Conservation (phyloP, 805 yeast genomes). For the Candida jianshihensis region DNA sequence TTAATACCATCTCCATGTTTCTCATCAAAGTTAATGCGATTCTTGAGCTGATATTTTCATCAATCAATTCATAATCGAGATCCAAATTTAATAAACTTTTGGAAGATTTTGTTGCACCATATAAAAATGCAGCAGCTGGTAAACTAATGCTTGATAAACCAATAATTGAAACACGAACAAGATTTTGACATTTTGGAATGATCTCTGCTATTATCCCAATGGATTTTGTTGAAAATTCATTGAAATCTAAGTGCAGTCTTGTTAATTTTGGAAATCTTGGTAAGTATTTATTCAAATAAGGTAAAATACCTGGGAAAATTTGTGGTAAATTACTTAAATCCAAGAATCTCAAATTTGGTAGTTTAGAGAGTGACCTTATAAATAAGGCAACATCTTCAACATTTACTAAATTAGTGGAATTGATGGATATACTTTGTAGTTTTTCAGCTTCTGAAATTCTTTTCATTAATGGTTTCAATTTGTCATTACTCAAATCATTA, state of each 20-base stretch:
- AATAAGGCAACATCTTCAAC: slow-evolving; percentile 43
- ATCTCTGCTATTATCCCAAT: slow-evolving; percentile 58
- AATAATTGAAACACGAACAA: slow-evolving; percentile 61
- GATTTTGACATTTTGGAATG: slow-evolving; percentile 56
- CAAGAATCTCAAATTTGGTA: slow-evolving; percentile 58
- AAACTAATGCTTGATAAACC: slow-evolving; percentile 57
- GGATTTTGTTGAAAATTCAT: slow-evolving; percentile 49
- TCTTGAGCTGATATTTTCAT: slow-evolving; percentile 57
- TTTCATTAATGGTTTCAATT: slow-evolving; percentile 22
- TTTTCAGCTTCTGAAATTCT: slow-evolving; percentile 12
- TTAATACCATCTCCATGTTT: slow-evolving; percentile 64
- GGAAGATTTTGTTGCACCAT: slow-evolving; percentile 62
- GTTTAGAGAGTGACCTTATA: slow-evolving; percentile 41
- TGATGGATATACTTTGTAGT: slow-evolving; percentile 50
- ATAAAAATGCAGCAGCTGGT: slow-evolving; percentile 55
- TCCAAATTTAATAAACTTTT: slow-evolving; percentile 61
- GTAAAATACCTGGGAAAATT: slow-evolving; percentile 56
- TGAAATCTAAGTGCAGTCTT: slow-evolving; percentile 67
- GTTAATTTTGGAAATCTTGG: slow-evolving; percentile 62
- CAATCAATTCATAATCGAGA: slow-evolving; percentile 54
- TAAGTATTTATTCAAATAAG: slow-evolving; percentile 51
- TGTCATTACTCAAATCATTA: slow-evolving; percentile 48
- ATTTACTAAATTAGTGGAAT: slow-evolving; percentile 52
- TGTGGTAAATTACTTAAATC: slow-evolving; percentile 69
- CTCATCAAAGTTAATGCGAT: slow-evolving; percentile 76